Evolutionary conservation across 495 filamentous ascomycete species (phyloP).

Genomic region (Bathelium albidoporum): DNA sequence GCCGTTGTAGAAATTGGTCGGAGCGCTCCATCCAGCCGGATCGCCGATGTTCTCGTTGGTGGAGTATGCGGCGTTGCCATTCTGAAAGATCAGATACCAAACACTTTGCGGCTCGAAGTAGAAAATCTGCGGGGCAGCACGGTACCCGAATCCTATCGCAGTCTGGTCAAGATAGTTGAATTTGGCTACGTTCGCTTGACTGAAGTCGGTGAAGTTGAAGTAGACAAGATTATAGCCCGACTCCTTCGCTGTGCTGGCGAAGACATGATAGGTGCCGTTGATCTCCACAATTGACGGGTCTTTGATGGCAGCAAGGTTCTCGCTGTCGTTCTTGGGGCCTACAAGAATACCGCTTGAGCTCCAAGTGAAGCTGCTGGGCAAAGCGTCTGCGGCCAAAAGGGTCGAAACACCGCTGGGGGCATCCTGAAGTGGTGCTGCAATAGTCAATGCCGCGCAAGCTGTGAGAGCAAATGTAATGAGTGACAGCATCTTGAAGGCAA

Average conservation of each 20-base stretch:
- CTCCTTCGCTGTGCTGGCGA: slow-evolving; percentile 17
- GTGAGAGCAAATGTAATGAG: background rate
- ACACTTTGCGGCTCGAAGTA: slow-evolving; percentile 22
- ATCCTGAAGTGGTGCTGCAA: background rate
- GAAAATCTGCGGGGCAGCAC: slow-evolving; percentile 22
- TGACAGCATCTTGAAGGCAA: background rate
- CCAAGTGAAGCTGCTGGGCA: slow-evolving; percentile 20
- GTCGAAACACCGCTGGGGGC: background rate
- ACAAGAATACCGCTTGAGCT: slow-evolving; percentile 19
- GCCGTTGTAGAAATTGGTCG: slow-evolving; percentile 16
- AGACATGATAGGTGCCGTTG: slow-evolving; percentile 23
- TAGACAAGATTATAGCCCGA: slow-evolving; percentile 20
- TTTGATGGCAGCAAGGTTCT: slow-evolving; percentile 21
- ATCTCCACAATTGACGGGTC: slow-evolving; percentile 21
- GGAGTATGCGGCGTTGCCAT: slow-evolving; percentile 22
- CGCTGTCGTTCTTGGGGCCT: slow-evolving; percentile 15
- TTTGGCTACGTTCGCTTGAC: slow-evolving; percentile 9
- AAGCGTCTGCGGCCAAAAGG: background rate
- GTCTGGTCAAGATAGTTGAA: slow-evolving; percentile 21
- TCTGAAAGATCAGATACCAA: slow-evolving; percentile 24
- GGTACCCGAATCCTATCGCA: slow-evolving; percentile 16
- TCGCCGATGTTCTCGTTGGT: slow-evolving; percentile 22
- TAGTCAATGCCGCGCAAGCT: background rate
- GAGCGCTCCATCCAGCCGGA: slow-evolving; percentile 19
- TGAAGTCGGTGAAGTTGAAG: slow-evolving; percentile 21